These are phyloP conservation scores for Lantana camara DNA, from an alignment of 257 asterid species.

Conservation along the genomic window DNA sequence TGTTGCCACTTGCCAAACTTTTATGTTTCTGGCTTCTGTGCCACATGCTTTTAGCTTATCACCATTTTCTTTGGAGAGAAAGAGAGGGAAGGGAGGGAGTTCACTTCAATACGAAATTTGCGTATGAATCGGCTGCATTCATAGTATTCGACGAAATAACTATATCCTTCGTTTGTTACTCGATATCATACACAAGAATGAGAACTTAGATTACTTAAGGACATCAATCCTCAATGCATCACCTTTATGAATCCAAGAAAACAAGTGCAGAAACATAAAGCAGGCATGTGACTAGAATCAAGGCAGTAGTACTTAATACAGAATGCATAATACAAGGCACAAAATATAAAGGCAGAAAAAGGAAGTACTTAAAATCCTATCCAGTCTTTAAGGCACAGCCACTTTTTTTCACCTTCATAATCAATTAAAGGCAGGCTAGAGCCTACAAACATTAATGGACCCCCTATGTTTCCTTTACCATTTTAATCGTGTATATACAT, in stretches of 20 bases:
- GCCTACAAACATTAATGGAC: conserved; percentile 19
- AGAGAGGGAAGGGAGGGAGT: no score
- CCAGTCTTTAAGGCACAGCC: conserved; percentile 25
- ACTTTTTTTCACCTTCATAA: conserved; percentile 19
- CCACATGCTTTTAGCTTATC: conserved; percentile 20
- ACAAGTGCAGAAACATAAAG: neutral
- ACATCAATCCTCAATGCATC: conserved; percentile 11
- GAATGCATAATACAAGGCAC: conserved; percentile 21
- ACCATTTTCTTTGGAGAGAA: neutral
- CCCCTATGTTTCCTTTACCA: conserved; percentile 17
- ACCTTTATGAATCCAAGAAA: neutral
- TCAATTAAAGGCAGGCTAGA: conserved; percentile 23
- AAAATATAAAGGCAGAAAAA: conserved; percentile 1
- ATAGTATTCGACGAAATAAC: neutral
- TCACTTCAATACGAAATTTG: no score
- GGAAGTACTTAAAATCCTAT: conserved; percentile 2
- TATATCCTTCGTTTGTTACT: neutral
- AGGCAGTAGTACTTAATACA: neutral
- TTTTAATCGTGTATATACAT: neutral
- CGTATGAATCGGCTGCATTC: neutral
- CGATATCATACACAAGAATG: no score
- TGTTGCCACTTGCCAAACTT: conserved; percentile 16
- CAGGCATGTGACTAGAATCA: neutral
- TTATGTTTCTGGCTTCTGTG: no score
- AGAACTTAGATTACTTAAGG: no score